These are phyloP conservation scores for Fusarium camptoceras DNA, from an alignment of 2,329 filamentous ascomycete genomes.

Conservation along the genomic window DNA sequence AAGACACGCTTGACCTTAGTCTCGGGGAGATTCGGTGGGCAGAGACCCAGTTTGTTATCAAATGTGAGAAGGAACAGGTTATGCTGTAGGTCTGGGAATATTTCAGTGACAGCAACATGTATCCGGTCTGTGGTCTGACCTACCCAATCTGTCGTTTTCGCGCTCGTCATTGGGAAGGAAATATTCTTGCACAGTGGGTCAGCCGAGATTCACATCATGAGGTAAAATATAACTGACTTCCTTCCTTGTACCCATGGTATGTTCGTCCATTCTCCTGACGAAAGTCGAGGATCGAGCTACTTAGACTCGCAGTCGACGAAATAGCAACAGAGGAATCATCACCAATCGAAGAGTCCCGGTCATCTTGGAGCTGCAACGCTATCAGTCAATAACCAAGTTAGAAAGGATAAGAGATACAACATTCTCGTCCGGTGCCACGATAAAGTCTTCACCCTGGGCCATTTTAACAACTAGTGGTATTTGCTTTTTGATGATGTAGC, in stretches of 20 bases:
- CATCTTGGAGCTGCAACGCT: background rate
- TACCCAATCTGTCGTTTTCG: conserved; percentile 10
- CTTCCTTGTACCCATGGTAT: background rate
- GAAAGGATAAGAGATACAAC: background rate
- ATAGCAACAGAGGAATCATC: background rate
- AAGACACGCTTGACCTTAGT: background rate
- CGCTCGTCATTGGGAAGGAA: background rate
- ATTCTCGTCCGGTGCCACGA: background rate
- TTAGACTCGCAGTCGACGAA: background rate
- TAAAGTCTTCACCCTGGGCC: background rate
- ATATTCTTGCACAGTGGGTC: background rate
- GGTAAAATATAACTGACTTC: background rate
- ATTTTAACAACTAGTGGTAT: background rate
- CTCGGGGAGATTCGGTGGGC: background rate
- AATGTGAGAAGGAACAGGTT: conserved; percentile 10
- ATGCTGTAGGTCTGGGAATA: background rate
- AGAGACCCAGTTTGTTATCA: conserved; percentile 5
- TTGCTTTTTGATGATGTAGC: background rate
- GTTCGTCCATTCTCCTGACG: background rate
- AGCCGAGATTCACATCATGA: background rate
- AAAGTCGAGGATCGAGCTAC: background rate
- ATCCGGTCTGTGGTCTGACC: no score
- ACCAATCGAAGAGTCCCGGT: background rate
- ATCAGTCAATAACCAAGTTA: background rate
- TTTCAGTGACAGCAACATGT: background rate